Base-by-base conservation (phyloP, 768 basidiomycete species). In the Cyclocybe cylindracea region DNA sequence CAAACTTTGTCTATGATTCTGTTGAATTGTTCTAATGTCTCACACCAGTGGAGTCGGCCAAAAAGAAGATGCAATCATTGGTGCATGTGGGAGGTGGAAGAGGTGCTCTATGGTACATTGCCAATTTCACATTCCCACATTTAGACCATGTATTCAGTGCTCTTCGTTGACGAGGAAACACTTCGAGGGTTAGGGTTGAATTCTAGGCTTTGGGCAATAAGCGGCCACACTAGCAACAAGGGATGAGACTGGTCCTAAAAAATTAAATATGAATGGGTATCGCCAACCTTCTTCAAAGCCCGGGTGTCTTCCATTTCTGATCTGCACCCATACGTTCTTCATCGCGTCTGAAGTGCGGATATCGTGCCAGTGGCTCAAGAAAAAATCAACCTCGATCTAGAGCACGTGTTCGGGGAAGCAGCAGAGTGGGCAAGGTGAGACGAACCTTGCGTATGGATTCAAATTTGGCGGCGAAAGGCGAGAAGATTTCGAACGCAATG, bases 401-500 rank as follows among this genome's bases (percentile, higher is more conserved):
- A 13, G 18, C 71, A 67, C 42, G 53, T 16, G 65, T 0, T 16
- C 16, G 16, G 77, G 76, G 16, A 79, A 84, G 61, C 29, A 11
- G 32, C 34, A 18, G 44, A 50, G 18, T 24, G 14, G 49, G 34
- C 44, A 5, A 45, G 34, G 37, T 11, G 5, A 10, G 13, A 57
- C 63, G 43, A 43, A 83, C 87, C 78, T 87, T 89, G 46, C 91
- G 77, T 24, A 95, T 84, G 39, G 89, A 86, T 46, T 87, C 85
- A 59, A 91, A 94, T 0, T 85, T 83, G 5, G 87, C 87, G 5
- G 89, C 85, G 70, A 95, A 94, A 0, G 86, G 83, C 9, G 88
- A 90, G 63, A 95, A 95, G 35, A 89, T 85, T 64, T 95, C 92
- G 58, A 87, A 85, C 2, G 89, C 86, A 46, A 94, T 87, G 66